phyloP scores from a whole-genome alignment of 192 early-diverging fungal genomes.

The Funneliformis geosporum region DNA sequence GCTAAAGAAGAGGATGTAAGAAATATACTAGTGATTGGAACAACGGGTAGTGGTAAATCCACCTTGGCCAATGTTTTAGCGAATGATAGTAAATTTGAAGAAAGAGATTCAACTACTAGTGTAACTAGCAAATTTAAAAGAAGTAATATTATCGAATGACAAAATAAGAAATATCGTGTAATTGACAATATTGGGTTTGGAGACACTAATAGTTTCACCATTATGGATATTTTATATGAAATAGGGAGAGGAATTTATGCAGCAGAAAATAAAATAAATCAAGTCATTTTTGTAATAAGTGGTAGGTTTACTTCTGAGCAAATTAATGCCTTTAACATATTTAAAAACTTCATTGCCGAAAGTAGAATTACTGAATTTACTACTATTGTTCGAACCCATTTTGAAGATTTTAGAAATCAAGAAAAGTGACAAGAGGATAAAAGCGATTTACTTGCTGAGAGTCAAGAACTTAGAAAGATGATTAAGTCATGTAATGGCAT shows the following conservation, averaged over 20 bases:
- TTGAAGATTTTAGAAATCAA: slow-evolving; percentile 4
- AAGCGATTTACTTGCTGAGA: not conserved
- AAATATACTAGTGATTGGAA: slow-evolving; percentile 15
- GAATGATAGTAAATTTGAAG: slow-evolving; percentile 1
- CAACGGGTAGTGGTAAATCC: slow-evolving; percentile 9
- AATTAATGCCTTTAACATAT: slow-evolving; percentile 3
- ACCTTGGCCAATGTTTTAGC: slow-evolving; percentile 14
- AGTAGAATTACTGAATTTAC: slow-evolving; percentile 22
- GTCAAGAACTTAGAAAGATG: slow-evolving; percentile 1
- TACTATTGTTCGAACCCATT: slow-evolving; percentile 15
- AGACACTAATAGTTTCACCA: not conserved
- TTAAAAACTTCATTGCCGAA: slow-evolving; percentile 11
- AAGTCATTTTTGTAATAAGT: slow-evolving; percentile 16
- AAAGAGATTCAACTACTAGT: slow-evolving; percentile 5
- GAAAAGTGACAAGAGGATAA: slow-evolving; percentile 4
- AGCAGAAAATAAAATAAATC: slow-evolving; percentile 12
- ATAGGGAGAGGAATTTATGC: slow-evolving; percentile 14
- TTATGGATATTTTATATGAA: not conserved
- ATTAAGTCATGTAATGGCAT: slow-evolving; percentile 15
- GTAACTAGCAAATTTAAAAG: slow-evolving; percentile 7
- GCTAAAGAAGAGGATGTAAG: slow-evolving; percentile 2
- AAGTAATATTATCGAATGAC: slow-evolving; percentile 12
- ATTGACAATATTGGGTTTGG: slow-evolving; percentile 27
- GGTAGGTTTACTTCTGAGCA: slow-evolving; percentile 3
- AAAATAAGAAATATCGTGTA: slow-evolving; percentile 7